phyloP scores from a whole-genome alignment of 768 basidiomycete species.

The Mrakia hoshinonis region DNA sequence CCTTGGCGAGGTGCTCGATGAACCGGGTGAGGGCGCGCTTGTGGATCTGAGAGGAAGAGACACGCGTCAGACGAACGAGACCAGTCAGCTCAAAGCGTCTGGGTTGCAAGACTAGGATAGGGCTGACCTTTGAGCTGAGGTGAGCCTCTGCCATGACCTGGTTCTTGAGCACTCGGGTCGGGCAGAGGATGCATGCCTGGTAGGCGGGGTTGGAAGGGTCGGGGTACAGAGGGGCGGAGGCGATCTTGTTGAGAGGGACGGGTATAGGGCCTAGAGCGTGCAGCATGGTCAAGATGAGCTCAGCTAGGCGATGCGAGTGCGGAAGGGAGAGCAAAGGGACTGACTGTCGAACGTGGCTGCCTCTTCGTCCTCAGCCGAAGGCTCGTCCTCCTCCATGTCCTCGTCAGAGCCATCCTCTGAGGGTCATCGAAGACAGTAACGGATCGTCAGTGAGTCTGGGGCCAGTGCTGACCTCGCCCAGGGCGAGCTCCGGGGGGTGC shows the following conservation, averaged over 20 bases:
- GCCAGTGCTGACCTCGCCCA: too few species aligned
- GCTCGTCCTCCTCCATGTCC: not conserved
- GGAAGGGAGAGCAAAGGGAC: not conserved
- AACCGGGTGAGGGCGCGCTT: constrained; percentile 16
- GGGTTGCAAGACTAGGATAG: not conserved
- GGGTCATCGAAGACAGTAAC: too few species aligned
- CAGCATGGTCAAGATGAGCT: not conserved
- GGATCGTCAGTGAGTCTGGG: too few species aligned
- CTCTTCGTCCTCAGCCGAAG: not conserved
- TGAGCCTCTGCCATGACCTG: constrained; percentile 19
- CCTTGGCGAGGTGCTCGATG: constrained; percentile 16
- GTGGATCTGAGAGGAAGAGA: not conserved
- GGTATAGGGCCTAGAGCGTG: constrained; percentile 4
- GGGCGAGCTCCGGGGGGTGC: not conserved
- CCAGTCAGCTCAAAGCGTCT: not conserved
- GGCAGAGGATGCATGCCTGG: constrained; percentile 28
- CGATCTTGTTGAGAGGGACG: constrained; percentile 23
- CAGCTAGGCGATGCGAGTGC: not conserved
- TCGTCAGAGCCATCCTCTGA: constrained; percentile 21
- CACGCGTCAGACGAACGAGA: not conserved
- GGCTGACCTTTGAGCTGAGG: constrained; percentile 18
- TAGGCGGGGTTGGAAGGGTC: constrained; percentile 8
- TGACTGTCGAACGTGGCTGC: constrained; percentile 15
- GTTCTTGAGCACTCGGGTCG: constrained; percentile 24
- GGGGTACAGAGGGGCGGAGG: constrained; percentile 18